Evolutionary conservation across 768 basidiomycete species (phyloP).

Genomic region (Amyloporia xantha): DNA sequence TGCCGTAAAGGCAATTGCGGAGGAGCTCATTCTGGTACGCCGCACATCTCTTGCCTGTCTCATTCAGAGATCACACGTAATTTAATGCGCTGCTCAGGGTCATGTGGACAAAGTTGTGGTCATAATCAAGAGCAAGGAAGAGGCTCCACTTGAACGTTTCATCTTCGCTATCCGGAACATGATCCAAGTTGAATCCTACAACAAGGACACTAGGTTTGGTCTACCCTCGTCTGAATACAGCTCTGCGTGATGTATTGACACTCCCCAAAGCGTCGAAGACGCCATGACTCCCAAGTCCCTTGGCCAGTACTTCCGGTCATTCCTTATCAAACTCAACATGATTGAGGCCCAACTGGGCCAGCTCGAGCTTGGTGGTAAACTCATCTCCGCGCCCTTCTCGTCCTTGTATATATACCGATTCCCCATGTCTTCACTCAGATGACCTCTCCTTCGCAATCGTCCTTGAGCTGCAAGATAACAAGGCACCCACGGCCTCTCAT

Average conservation of each 20-base stretch:
- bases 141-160: constrained; percentile 82
- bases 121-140: constrained; percentile 77
- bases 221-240: too few species aligned
- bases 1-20: constrained; percentile 72
- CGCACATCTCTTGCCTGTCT: not conserved
- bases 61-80: not conserved
- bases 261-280: constrained; percentile 53
- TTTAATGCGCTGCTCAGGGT: constrained; percentile 40
- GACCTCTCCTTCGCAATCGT: constrained; percentile 77
- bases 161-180: constrained; percentile 83
- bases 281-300: constrained; percentile 62
- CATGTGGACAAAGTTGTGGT: constrained; percentile 74
- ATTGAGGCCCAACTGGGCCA: constrained; percentile 65
- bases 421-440: not conserved
- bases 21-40: constrained; percentile 62
- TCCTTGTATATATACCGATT: too few species aligned
- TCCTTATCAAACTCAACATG: constrained; percentile 75
- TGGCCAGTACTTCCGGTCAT: constrained; percentile 74
- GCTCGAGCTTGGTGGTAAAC: constrained; percentile 47
- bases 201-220: constrained; percentile 70
- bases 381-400: not conserved
- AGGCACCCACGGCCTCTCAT: constrained; percentile 43
- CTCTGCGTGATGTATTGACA: not conserved
- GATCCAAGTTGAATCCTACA: constrained; percentile 61
- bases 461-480: constrained; percentile 71